phyloP scores from a whole-genome alignment of 2,329 filamentous ascomycete species.

The Ambrosiella beaveri region DNA sequence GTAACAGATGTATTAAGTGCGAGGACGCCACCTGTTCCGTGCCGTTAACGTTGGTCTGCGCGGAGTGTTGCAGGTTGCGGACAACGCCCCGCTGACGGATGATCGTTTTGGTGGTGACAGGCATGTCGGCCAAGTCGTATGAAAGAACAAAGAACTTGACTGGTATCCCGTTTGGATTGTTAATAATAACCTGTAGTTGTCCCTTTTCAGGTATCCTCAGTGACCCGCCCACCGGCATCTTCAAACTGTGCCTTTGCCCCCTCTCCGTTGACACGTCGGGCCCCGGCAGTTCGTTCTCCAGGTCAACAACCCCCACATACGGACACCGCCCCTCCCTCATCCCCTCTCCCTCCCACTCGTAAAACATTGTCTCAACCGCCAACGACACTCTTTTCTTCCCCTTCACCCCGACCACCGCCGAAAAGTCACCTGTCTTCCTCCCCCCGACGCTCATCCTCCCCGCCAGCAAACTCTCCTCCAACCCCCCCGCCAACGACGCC shows the following conservation, averaged over 20 bases:
- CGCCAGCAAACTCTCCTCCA: constrained; percentile 88
- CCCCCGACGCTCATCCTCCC: constrained; percentile 95
- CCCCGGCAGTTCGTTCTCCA: constrained; percentile 60
- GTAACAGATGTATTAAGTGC: constrained; percentile 68
- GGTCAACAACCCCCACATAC: constrained; percentile 82
- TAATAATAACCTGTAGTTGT: constrained; percentile 90
- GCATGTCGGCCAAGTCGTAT: constrained; percentile 85
- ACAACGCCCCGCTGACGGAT: constrained; percentile 77
- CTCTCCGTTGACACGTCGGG: constrained; percentile 29
- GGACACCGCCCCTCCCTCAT: constrained; percentile 47
- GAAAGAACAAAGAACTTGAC: constrained; percentile 91
- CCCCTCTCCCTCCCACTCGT: constrained; percentile 41
- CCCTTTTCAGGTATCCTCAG: constrained; percentile 90
- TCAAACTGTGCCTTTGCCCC: constrained; percentile 24
- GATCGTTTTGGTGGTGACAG: constrained; percentile 86
- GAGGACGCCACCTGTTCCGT: neutral
- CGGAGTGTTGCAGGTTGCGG: constrained; percentile 42
- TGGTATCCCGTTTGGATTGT: constrained; percentile 95
- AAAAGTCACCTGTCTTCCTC: constrained; percentile 79
- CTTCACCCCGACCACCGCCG: constrained; percentile 87
- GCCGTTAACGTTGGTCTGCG: constrained; percentile 28
- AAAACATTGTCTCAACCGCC: constrained; percentile 88
- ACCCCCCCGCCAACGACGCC: constrained; percentile 92
- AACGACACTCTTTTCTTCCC: constrained; percentile 77
- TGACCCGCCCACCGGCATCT: constrained; percentile 47